Conservation (phyloP, 345 rosid genomes). For the Eucalyptus tenuipes region DNA sequence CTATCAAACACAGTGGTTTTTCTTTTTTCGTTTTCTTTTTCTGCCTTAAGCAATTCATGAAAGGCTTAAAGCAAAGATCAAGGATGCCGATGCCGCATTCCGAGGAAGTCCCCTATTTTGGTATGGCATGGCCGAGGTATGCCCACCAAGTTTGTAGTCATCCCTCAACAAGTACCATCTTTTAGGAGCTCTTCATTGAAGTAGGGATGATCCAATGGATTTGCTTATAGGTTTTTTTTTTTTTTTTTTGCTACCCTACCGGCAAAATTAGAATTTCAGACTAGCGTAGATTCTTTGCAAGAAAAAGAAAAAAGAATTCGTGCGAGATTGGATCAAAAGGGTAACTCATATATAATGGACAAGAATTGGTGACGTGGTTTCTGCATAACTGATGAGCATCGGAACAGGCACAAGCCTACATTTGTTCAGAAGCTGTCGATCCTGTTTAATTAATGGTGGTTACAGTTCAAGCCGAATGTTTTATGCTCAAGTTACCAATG, state of each 20-base stretch:
- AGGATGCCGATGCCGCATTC: conserved; percentile 55
- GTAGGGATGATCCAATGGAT: not conserved
- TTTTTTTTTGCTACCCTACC: not conserved
- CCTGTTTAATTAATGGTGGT: not conserved
- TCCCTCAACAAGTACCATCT: not conserved
- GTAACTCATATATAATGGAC: not conserved
- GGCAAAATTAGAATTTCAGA: not conserved
- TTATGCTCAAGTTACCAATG: not conserved
- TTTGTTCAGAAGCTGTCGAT: not conserved
- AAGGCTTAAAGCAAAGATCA: conserved; percentile 50
- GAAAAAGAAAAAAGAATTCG: too few relatives aligned
- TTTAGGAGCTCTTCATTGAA: not conserved
- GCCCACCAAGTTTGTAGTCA: not conserved
- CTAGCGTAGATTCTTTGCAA: not conserved
- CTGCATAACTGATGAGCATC: not conserved
- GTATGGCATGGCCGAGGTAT: conserved; percentile 86
- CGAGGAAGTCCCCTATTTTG: conserved; percentile 63
- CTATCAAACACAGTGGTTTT: too few relatives aligned
- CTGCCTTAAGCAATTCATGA: conserved; percentile 32
- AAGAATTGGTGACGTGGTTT: not conserved
- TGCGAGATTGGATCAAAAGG: not conserved
- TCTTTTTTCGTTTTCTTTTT: not conserved
- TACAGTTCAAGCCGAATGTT: not conserved
- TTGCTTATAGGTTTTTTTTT: not conserved
- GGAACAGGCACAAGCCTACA: not conserved